These are phyloP conservation scores for Euphorbia lathyris DNA, from an alignment of 345 rosid genomes.

Conservation along the genomic window DNA sequence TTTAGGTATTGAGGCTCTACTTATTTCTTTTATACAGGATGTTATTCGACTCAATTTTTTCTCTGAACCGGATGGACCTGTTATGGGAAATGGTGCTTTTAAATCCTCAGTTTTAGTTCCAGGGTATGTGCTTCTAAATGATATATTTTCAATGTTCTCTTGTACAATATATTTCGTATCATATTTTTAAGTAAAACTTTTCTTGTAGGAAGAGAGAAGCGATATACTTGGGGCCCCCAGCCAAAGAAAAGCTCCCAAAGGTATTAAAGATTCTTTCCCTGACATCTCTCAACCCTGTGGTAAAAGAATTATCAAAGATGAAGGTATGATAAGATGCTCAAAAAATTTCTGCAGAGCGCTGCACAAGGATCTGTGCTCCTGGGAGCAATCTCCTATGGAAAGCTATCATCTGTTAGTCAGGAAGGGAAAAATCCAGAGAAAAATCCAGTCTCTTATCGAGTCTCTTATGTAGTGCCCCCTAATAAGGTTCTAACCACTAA, in stretches of 20 bases:
- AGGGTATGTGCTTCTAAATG: conserved; percentile 48
- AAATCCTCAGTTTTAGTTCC: conserved; percentile 77
- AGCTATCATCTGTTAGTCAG: conserved; percentile 48
- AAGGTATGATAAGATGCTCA: not conserved
- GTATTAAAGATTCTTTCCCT: conserved; percentile 23
- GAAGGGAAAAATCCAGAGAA: conserved; percentile 53
- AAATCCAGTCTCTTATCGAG: conserved; percentile 62
- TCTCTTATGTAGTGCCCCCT: conserved; percentile 81
- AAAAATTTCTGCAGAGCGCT: conserved; percentile 53
- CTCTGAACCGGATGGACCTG: conserved; percentile 94
- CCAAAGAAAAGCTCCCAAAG: conserved; percentile 82
- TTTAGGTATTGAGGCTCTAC: not conserved
- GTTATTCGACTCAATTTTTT: conserved; percentile 59
- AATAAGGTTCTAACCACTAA: conserved; percentile 53
- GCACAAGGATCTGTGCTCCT: conserved; percentile 76
- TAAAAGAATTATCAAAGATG: not conserved
- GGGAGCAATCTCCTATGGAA: conserved; percentile 80
- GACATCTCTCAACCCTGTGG: not conserved
- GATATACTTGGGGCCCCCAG: conserved; percentile 76
- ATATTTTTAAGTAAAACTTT: conserved; percentile 21
- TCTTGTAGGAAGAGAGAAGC: conserved; percentile 76
- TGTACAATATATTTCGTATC: not conserved
- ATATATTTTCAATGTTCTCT: conserved; percentile 20
- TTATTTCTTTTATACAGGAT: conserved; percentile 46
- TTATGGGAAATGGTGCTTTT: conserved; percentile 83